Base-by-base conservation (phyloP, 225 moss, liverwort and hornwort genomes). In the Polytrichum commune region DNA sequence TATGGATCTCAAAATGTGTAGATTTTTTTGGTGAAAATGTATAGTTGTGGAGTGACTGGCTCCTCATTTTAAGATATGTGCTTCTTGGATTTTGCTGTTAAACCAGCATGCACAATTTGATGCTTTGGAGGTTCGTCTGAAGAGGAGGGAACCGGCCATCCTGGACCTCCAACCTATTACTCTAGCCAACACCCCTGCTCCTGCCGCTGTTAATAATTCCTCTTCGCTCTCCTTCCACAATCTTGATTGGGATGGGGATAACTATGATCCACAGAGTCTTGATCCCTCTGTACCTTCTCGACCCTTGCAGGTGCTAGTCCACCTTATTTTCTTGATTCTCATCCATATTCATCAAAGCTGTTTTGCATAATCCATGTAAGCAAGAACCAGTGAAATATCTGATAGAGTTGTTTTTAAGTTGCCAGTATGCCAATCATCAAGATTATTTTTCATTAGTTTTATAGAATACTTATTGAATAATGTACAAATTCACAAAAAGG, bases 91-190 rank as follows among this genome's bases (percentile, higher is more conserved):
- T 72, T 23, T 74, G 56, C 65, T 68, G 22, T 70, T 30, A 73
- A 61, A 81, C 71, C 86, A 98, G 98, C 98, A 98, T 79, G 78
- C 46, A 67, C 93, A 90, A 68, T 98, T 98, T 81, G 91, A 98
- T 82, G 90, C 89, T 70, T 83, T 98, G 64, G 98, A 95, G 75
- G 69, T 64, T 78, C 91, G 91, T 29, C 82, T 95, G 62, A 85
- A 71, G 85, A 78, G 82, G 68, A 88, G 93, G 53, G 91, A 93
- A 38, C 87, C 95, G 2, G 90, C 93, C 22, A 80, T 84, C 24
- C 80, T 85, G 85, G 92, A 93, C 78, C 80, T 91, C 20, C 88
- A 87, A 72, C 70, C 53, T 66, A 53, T 81, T 73, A 87, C 88
- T 67, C 63, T 73, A 29, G 77, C 78, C 53, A 61, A 76, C 66